Conservation (phyloP, 1,284 basidiomycete genomes). For the Vanrija sp. region DNA sequence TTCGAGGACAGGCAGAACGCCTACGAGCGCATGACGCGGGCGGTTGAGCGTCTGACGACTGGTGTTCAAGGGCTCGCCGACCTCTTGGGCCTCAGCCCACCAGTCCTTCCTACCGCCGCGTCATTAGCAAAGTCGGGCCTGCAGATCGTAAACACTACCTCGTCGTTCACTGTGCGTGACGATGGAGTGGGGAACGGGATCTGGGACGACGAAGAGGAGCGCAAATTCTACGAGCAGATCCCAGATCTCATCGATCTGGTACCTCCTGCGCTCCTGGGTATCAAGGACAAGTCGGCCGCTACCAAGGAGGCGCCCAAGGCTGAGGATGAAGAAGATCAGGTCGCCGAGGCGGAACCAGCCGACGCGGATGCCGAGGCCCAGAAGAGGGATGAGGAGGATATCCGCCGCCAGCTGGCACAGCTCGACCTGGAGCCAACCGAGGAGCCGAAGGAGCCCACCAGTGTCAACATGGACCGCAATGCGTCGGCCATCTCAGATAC, state of each 20-base stretch:
- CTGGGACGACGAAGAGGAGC: conserved; percentile 98
- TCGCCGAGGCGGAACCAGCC: conserved; percentile 23
- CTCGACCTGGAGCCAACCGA: conserved; percentile 28
- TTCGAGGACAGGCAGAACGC: conserved; percentile 98
- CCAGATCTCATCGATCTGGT: conserved; percentile 88
- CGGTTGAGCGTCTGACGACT: conserved; percentile 82
- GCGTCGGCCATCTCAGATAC: conserved; percentile 7
- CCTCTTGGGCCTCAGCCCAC: conserved; percentile 73
- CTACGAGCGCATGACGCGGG: conserved; percentile 96
- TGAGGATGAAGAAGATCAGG: conserved; percentile 16
- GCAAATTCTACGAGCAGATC: conserved; percentile 89
- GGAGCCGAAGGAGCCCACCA: neutral
- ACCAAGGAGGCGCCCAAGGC: conserved; percentile 37
- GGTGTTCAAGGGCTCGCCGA: conserved; percentile 89
- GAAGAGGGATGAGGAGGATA: conserved; percentile 53
- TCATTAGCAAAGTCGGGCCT: conserved; percentile 45
- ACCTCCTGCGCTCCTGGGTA: conserved; percentile 79
- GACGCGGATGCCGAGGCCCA: conserved; percentile 31
- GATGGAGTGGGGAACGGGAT: conserved; percentile 69
- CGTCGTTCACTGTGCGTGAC: conserved; percentile 55
- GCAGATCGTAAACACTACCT: conserved; percentile 51
- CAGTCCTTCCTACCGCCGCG: conserved; percentile 71
- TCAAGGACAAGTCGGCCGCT: conserved; percentile 54
- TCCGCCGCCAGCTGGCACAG: conserved; percentile 48
- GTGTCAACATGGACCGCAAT: conserved; percentile 14